A percentile compares a stretch with the other conserved stretches of the same genome.
phyloP scores from a whole-genome alignment of 257 asterid species.

The Solanum chiquidenum region DNA sequence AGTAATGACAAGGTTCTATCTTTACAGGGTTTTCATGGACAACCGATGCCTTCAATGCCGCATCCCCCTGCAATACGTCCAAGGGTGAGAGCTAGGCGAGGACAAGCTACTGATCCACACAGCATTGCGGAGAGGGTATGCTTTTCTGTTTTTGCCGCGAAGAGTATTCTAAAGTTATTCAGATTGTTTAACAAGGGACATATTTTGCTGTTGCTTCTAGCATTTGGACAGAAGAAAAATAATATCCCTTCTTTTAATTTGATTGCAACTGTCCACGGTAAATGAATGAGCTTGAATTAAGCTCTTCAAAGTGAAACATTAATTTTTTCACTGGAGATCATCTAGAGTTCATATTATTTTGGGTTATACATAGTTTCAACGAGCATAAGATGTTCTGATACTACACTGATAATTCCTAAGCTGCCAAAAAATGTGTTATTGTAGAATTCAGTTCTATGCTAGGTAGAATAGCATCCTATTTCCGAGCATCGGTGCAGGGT shows the following conservation, averaged over 20 bases:
- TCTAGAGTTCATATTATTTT: background rate
- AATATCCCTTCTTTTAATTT: background rate
- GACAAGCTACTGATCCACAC: slow-evolving; percentile 99
- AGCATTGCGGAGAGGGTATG: slow-evolving; percentile 99
- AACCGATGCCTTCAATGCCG: slow-evolving; percentile 56
- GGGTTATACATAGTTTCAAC: background rate
- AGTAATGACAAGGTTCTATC: background rate
- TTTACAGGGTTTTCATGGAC: slow-evolving; percentile 76
- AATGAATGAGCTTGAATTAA: background rate
- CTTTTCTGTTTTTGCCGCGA: background rate
- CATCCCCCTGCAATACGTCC: slow-evolving; percentile 88
- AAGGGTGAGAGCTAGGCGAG: slow-evolving; percentile 97
- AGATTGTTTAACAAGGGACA: background rate
- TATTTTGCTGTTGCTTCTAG: background rate
- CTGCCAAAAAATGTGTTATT: background rate
- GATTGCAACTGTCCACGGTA: background rate
- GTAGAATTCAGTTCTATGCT: background rate
- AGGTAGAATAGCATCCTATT: background rate
- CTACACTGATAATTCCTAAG: background rate
- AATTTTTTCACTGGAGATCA: background rate
- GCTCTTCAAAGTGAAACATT: background rate
- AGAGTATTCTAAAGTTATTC: background rate
- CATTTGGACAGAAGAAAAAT: background rate
- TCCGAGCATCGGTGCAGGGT: background rate
- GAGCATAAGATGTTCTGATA: background rate